Evolutionary conservation across 306 rosid species (phyloP), one percentile per base, ranked within the genome.

Genomic region (Lupinus albus): DNA sequence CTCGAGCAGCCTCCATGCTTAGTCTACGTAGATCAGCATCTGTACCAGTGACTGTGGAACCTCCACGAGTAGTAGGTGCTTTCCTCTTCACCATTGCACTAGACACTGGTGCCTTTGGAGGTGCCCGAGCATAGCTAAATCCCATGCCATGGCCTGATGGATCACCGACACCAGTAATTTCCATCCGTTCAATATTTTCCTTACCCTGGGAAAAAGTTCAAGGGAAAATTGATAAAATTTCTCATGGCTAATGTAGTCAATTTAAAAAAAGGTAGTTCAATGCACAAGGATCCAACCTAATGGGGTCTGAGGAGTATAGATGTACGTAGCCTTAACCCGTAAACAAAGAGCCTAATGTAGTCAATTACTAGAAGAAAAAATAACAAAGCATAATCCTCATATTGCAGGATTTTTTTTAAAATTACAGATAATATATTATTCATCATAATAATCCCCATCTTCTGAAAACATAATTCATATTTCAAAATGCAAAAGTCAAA

Each of bases 1-100:
- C 98, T 47, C 96, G 77, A 50, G 98, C 98, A 66, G 98, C 98
- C 78, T 93, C 97, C 98, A 93, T 93, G 93, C 98, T 93, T 77
- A 93, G 83, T 76, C 98, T 89, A 48, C 98, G 98, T 15, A 93
- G 85, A 85, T 93, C 98, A 80, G 98, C 96, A 84, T 93, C 98
- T 53, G 98, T 93, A 65, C 98, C 95, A 6, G 98, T 93, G 58
- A 93, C 98, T 61, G 97, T 87, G 33, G 98, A 73, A 78, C 95
- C 95, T 79, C 89, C 91, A 45, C 95, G 77, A 70, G 72, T 54
- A 55, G 93, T 74, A 53, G 88, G 86, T 11, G 89, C 65, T 80
- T 93, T 93, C 77, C 86, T 93, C 86, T 93, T 93, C 64, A 83
- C 82, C 53, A 57, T 64, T 61, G 96, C 93, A 67, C 83, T 89